Conservation (phyloP, 345 rosid species). For the Lepidium africanum region DNA sequence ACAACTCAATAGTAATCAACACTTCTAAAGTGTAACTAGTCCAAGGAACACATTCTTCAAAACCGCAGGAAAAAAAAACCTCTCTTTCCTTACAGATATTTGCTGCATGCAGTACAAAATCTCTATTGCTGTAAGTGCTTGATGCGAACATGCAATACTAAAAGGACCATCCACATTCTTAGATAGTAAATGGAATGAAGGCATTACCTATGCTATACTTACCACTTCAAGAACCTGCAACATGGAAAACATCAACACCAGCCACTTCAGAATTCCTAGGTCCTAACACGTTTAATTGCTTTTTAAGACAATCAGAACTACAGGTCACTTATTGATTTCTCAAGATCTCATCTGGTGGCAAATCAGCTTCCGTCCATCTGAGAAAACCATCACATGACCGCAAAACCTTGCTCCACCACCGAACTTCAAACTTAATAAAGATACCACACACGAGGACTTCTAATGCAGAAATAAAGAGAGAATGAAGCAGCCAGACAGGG, state of each 20-base stretch:
- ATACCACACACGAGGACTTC: conserved; percentile 19
- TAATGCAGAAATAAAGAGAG: conserved; percentile 25
- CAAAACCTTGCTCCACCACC: conserved; percentile 28
- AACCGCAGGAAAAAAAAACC: neutral
- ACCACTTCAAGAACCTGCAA: conserved; percentile 28
- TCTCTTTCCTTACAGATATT: neutral
- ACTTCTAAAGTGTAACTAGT: neutral
- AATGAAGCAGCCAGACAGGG: conserved; percentile 36
- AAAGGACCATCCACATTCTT: conserved; percentile 14
- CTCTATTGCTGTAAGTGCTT: conserved; percentile 17
- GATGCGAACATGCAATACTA: conserved; percentile 22
- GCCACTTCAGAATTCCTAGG: conserved; percentile 41
- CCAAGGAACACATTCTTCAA: neutral
- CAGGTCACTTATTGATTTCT: conserved; percentile 37
- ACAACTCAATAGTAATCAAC: conserved; percentile 12
- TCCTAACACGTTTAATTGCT: conserved; percentile 15
- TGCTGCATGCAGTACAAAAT: conserved; percentile 1
- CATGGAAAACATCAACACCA: conserved; percentile 2
- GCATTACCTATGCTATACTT: conserved; percentile 15
- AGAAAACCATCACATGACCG: neutral
- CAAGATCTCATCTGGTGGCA: conserved; percentile 39
- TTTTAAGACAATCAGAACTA: conserved; percentile 34
- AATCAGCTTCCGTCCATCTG: conserved; percentile 4
- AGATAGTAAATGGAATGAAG: neutral
- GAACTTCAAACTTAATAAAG: neutral